Conservation (phyloP, 2,329 filamentous ascomycete species). For the Torrubiellomyces zombiae region DNA sequence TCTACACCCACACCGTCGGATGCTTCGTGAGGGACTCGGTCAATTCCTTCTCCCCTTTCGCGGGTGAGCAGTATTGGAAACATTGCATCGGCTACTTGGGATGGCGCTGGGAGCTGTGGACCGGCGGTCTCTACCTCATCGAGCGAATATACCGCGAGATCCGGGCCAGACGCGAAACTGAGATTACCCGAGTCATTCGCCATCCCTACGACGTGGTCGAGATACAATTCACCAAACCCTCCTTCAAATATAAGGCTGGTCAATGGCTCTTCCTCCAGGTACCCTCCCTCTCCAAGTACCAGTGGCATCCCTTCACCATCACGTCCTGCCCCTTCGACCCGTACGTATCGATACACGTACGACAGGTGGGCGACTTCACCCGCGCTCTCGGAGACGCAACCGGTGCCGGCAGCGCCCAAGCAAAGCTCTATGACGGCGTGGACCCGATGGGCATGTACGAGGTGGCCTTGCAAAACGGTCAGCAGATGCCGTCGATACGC, state of each 20-base stretch:
- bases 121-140: slow-evolving; percentile 67
- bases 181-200: slow-evolving; percentile 84
- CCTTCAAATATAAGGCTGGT: slow-evolving; percentile 94
- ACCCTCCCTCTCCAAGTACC: slow-evolving; percentile 69
- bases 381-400: slow-evolving; percentile 83
- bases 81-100: slow-evolving; percentile 93
- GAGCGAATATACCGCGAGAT: slow-evolving; percentile 89
- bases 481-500: slow-evolving; percentile 76
- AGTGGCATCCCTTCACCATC: slow-evolving; percentile 99
- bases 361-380: slow-evolving; percentile 95
- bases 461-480: slow-evolving; percentile 81
- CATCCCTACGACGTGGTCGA: slow-evolving; percentile 96
- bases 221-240: slow-evolving; percentile 91
- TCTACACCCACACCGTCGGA: slow-evolving; percentile 90
- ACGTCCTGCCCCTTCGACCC: slow-evolving; percentile 94
- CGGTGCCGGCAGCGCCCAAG: slow-evolving; percentile 76
- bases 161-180: slow-evolving; percentile 63
- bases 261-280: slow-evolving; percentile 97
- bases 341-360: slow-evolving; percentile 86
- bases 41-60: slow-evolving; percentile 65
- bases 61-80: slow-evolving; percentile 64
- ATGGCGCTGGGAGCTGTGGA: slow-evolving; percentile 91
- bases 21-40: slow-evolving; percentile 86
- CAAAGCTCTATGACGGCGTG: slow-evolving; percentile 77
- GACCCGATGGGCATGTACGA: slow-evolving; percentile 97